Evolutionary conservation across 2,329 filamentous ascomycete genomes (phyloP).

Genomic region (Aspergillus sp.): DNA sequence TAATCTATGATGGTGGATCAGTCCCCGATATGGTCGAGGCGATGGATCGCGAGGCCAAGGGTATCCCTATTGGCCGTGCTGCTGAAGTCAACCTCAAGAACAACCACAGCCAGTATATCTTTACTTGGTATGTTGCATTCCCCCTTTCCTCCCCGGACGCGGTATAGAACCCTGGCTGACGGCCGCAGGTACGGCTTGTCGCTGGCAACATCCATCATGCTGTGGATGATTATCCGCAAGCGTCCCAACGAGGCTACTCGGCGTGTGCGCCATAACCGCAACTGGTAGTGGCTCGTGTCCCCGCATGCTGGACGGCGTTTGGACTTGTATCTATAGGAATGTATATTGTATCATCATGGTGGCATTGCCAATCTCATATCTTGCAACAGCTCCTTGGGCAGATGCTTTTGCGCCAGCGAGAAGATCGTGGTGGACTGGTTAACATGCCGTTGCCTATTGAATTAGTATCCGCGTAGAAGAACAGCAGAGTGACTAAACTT

Average conservation of each 20-base stretch:
- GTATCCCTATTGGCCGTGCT: constrained; percentile 84
- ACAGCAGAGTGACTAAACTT: constrained; percentile 38
- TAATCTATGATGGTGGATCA: constrained; percentile 36
- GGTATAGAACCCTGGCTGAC: constrained; percentile 24
- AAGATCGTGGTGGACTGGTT: constrained; percentile 73
- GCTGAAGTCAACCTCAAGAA: constrained; percentile 92
- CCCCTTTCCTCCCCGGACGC: background rate
- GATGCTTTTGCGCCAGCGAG: constrained; percentile 78
- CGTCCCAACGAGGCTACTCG: constrained; percentile 72
- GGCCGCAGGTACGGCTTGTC: constrained; percentile 76
- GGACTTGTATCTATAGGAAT: constrained; percentile 16
- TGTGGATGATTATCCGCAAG: constrained; percentile 93
- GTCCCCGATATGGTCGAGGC: constrained; percentile 76
- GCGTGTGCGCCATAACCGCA: constrained; percentile 73
- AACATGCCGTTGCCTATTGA: constrained; percentile 72
- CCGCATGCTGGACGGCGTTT: constrained; percentile 43
- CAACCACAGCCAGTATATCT: constrained; percentile 97
- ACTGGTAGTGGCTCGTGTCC: constrained; percentile 58
- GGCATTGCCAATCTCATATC: constrained; percentile 61
- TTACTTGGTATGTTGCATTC: constrained; percentile 76
- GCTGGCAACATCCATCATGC: constrained; percentile 86
- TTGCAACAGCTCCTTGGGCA: constrained; percentile 80
- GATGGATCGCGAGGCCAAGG: constrained; percentile 74
- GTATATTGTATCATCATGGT: constrained; percentile 30
- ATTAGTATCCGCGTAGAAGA: constrained; percentile 31